These are phyloP conservation scores for Oryza coarctata DNA, from an alignment of 176 grass and related monocot genomes.

Conservation along the genomic window DNA sequence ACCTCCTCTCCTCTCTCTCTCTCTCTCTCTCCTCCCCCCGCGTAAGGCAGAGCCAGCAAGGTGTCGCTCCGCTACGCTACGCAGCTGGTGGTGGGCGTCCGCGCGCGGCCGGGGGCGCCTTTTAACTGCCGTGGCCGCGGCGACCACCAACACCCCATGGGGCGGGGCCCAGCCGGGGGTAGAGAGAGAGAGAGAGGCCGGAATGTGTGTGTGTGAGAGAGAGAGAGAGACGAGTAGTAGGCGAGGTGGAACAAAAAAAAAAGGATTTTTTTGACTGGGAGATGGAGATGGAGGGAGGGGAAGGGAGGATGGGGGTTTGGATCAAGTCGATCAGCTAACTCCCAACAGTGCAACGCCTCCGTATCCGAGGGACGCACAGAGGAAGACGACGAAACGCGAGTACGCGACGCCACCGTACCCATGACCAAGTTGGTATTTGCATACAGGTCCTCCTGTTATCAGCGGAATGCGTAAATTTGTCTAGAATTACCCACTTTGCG, in stretches of 20 bases:
- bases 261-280: slow-evolving; percentile 19
- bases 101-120: slow-evolving; percentile 16
- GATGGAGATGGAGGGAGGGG: background rate
- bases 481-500: no score
- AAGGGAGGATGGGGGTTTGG: slow-evolving; percentile 32
- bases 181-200: slow-evolving; percentile 17
- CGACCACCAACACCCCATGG: background rate
- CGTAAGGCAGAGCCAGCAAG: no score
- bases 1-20: background rate
- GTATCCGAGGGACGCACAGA: no score
- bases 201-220: background rate
- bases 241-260: no score
- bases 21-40: background rate
- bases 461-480: no score
- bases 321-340: slow-evolving; percentile 39
- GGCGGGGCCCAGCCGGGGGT: no score
- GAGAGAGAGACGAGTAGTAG: no score
- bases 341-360: background rate
- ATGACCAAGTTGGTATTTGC: background rate
- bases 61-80: background rate
- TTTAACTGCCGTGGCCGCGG: slow-evolving; percentile 24
- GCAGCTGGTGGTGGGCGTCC: background rate
- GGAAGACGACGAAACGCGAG: no score
- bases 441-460: no score
- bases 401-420: no score